A percentile compares a stretch with the other conserved stretches of the same genome.
These are phyloP conservation scores for Adansonia grandidieri DNA, from an alignment of 441 rosid species.

Conservation along the genomic window DNA sequence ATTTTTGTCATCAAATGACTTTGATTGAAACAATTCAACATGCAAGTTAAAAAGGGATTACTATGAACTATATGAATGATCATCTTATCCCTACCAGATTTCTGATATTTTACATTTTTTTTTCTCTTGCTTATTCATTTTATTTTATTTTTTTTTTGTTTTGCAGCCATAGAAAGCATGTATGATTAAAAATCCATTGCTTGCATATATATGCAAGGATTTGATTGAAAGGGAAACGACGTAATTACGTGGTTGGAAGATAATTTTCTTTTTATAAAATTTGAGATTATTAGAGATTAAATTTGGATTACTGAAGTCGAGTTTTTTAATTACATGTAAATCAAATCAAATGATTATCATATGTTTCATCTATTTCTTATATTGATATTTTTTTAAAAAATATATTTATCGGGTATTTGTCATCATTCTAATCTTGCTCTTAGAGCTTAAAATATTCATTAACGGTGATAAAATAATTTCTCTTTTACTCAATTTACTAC, in stretches of 20 bases:
- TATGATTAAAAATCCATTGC: background rate
- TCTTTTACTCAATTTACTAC: too few species aligned
- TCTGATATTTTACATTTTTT: background rate
- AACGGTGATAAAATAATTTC: too few species aligned
- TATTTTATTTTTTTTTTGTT: background rate
- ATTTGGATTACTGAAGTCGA: too few species aligned
- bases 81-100: background rate
- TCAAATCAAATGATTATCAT: too few species aligned
- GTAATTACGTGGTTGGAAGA: background rate
- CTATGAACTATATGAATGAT: background rate
- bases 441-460: too few species aligned
- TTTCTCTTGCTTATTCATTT: background rate
- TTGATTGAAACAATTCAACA: background rate
- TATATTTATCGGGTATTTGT: too few species aligned
- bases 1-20: background rate
- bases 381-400: too few species aligned
- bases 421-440: too few species aligned
- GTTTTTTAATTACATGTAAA: too few species aligned
- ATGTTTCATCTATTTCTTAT: too few species aligned
- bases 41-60: background rate
- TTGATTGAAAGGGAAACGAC: background rate
- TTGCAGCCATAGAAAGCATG: background rate
- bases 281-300: too few species aligned
- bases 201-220: background rate
- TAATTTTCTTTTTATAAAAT: too few species aligned